Conservation (phyloP, 352 stramenopile genomes). For the Phytophthora agathidicida region DNA sequence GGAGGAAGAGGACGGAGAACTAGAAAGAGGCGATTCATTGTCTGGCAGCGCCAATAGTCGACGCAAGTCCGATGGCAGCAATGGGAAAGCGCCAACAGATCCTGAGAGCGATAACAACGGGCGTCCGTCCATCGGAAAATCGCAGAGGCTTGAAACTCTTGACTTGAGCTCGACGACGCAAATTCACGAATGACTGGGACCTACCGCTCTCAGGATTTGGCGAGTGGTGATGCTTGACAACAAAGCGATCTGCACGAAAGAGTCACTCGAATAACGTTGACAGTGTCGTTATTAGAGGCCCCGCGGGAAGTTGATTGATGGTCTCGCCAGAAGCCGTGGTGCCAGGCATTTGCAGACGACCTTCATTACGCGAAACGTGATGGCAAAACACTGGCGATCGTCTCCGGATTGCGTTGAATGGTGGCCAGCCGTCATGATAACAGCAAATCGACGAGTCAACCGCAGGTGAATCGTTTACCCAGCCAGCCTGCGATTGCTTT, state of each 20-base stretch:
- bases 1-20: constrained; percentile 6
- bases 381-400: background rate
- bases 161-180: constrained; percentile 3
- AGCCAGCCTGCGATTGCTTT: no score
- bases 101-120: constrained; percentile 16
- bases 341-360: background rate
- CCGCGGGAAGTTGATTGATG: no score
- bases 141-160: no score
- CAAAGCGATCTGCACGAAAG: no score
- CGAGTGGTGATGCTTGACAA: no score
- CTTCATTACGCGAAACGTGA: background rate
- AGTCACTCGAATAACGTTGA: no score
- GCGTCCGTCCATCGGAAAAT: constrained; percentile 7
- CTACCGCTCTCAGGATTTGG: no score
- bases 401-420: background rate
- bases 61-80: constrained; percentile 27
- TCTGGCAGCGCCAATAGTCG: constrained; percentile 17
- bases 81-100: background rate
- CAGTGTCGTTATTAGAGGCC: no score
- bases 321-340: no score
- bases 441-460: no score
- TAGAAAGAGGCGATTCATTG: background rate
- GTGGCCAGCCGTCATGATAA: no score
- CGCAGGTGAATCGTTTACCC: no score
- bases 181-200: constrained; percentile 25